Percentiles rank a stretch among this genome's conserved stretches.
These are phyloP conservation scores for Coemansia sp. DNA, from an alignment of 192 early-diverging fungal genomes.

Conservation along the genomic window DNA sequence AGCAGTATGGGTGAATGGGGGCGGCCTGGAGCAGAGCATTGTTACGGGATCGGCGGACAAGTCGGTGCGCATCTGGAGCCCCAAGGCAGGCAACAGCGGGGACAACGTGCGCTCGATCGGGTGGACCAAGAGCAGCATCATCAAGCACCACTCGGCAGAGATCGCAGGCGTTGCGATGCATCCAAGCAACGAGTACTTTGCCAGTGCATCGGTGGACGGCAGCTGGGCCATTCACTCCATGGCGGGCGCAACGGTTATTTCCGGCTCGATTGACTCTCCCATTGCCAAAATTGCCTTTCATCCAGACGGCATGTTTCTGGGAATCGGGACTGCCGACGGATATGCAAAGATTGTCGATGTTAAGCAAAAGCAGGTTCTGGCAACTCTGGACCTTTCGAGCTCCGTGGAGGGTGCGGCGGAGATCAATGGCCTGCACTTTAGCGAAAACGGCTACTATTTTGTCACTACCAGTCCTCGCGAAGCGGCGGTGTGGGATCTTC, in stretches of 20 bases:
- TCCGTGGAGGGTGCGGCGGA: slow-evolving; percentile 10
- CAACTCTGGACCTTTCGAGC: slow-evolving; percentile 36
- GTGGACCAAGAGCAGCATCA: slow-evolving; percentile 49
- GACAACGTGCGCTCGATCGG: slow-evolving; percentile 18
- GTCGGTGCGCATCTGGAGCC: slow-evolving; percentile 72
- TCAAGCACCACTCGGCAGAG: slow-evolving; percentile 68
- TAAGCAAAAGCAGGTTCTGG: slow-evolving; percentile 59
- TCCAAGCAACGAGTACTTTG: slow-evolving; percentile 78
- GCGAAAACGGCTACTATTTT: slow-evolving; percentile 93
- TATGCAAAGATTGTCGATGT: slow-evolving; percentile 83
- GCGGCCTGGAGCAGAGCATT: slow-evolving; percentile 54
- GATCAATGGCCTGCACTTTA: slow-evolving; percentile 76
- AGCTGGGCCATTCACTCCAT: slow-evolving; percentile 82
- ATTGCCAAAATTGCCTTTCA: slow-evolving; percentile 64
- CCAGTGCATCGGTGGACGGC: slow-evolving; percentile 67
- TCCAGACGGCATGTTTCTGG: slow-evolving; percentile 89
- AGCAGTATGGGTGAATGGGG: slow-evolving; percentile 56
- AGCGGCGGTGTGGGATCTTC: slow-evolving; percentile 91
- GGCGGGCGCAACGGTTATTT: slow-evolving; percentile 29
- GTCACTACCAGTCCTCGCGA: slow-evolving; percentile 71
- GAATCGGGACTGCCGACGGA: slow-evolving; percentile 69
- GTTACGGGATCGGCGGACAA: slow-evolving; percentile 79
- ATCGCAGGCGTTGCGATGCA: slow-evolving; percentile 76
- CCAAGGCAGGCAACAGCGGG: slow-evolving; percentile 51
- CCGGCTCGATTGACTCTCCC: slow-evolving; percentile 21